A percentile compares a stretch with the other conserved stretches of the same genome.
These are phyloP conservation scores for Ajuga chamaepitys DNA, from an alignment of 257 asterid species.

Conservation along the genomic window DNA sequence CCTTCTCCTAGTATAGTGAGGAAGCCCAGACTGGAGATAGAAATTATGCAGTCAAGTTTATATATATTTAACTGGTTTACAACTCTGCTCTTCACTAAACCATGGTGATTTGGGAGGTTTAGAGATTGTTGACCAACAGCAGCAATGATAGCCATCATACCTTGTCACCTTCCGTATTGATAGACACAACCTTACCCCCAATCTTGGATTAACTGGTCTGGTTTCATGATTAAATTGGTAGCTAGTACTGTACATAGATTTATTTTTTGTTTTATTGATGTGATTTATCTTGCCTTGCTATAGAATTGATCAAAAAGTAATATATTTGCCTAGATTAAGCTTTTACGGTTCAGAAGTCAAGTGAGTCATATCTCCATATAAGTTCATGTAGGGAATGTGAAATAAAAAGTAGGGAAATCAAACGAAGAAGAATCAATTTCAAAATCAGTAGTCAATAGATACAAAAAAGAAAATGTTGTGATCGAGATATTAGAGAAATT, in stretches of 20 bases:
- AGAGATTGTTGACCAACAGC: neutral
- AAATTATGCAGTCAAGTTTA: neutral
- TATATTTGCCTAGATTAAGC: neutral
- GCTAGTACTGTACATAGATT: neutral
- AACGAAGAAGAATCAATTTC: neutral
- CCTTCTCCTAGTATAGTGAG: neutral
- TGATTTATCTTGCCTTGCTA: neutral
- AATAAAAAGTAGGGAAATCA: neutral
- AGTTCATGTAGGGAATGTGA: neutral
- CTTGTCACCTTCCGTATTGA: neutral
- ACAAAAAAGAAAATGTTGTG: neutral
- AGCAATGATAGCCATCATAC: neutral
- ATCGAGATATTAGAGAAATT: neutral
- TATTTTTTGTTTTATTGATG: neutral
- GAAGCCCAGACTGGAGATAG: neutral
- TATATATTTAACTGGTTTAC: neutral
- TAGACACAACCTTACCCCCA: neutral
- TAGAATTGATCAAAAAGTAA: neutral
- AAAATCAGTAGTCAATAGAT: neutral
- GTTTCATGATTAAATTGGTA: neutral
- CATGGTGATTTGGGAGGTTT: neutral
- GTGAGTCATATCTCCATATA: neutral
- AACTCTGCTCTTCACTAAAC: neutral
- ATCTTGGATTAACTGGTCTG: neutral
- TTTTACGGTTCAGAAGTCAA: neutral